Percentiles rank a stretch among this genome's conserved stretches.
Evolutionary conservation across 148 eudicot genomes (phyloP).

Genomic region (Arbutus unedo): DNA sequence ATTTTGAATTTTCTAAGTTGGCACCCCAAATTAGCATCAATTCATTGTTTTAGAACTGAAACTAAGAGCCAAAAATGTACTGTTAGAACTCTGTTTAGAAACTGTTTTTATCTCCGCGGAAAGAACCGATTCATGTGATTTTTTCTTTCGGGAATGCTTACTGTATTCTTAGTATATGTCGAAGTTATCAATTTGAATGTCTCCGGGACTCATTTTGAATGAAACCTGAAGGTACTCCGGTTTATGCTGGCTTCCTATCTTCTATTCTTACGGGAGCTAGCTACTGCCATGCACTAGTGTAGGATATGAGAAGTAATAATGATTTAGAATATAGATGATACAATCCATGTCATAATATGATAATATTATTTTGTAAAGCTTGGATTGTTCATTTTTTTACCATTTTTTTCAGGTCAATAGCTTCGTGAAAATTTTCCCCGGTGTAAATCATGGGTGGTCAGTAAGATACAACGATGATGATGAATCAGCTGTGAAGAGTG

Average conservation of each 20-base stretch:
- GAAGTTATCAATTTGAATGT: too few relatives aligned
- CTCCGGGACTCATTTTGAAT: too few relatives aligned
- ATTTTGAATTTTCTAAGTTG: background rate
- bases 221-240: too few relatives aligned
- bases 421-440: slow-evolving; percentile 41
- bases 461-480: slow-evolving; percentile 26
- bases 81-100: background rate
- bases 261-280: too few relatives aligned
- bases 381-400: background rate
- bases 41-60: background rate
- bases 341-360: too few relatives aligned
- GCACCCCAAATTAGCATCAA: background rate
- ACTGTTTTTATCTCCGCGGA: background rate
- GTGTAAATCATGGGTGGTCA: slow-evolving; percentile 37
- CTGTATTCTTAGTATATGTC: too few relatives aligned
- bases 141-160: too few relatives aligned
- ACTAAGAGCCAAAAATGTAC: background rate
- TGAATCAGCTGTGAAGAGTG: slow-evolving; percentile 31
- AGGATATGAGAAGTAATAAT: too few relatives aligned
- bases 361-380: too few relatives aligned
- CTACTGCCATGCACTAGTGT: too few relatives aligned
- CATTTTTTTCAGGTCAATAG: slow-evolving; percentile 20
- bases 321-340: too few relatives aligned
- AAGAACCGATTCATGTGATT: background rate
- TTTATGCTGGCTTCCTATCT: too few relatives aligned